Conservation (phyloP, 1,139 yeast species). For the Pichia sp. region DNA sequence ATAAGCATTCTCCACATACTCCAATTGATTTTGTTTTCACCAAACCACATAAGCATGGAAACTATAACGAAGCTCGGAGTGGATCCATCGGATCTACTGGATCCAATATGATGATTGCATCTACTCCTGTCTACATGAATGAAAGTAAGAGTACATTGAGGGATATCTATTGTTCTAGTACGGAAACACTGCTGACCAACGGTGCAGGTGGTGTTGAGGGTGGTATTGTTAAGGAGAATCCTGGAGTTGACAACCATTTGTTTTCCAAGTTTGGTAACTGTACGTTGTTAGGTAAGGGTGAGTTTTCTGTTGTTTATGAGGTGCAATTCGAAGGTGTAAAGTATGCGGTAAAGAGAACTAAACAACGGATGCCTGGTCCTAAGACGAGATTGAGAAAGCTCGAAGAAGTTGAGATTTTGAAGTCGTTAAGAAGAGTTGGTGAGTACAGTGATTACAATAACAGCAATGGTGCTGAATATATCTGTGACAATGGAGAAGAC, state of each 20-base stretch:
- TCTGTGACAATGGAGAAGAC: neutral
- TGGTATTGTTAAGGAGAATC: slow-evolving; percentile 2
- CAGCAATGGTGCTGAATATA: slow-evolving; percentile 37
- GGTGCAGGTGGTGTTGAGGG: neutral
- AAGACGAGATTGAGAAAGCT: slow-evolving; percentile 48
- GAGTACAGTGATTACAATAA: slow-evolving; percentile 25
- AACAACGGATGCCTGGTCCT: slow-evolving; percentile 51
- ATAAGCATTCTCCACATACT: slow-evolving; percentile 14
- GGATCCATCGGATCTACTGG: neutral
- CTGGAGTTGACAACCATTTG: slow-evolving; percentile 54
- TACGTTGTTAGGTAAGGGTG: slow-evolving; percentile 75
- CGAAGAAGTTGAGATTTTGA: slow-evolving; percentile 58
- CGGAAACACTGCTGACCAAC: slow-evolving; percentile 5
- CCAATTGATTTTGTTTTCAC: slow-evolving; percentile 14
- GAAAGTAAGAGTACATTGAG: slow-evolving; percentile 9
- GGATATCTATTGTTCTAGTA: neutral
- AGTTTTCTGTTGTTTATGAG: slow-evolving; percentile 84
- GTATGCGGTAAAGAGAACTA: slow-evolving; percentile 86
- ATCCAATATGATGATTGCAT: neutral
- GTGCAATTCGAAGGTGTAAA: slow-evolving; percentile 62
- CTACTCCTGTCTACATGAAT: neutral
- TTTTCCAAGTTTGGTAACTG: slow-evolving; percentile 69
- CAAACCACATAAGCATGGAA: neutral
- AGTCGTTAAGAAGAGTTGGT: slow-evolving; percentile 35
- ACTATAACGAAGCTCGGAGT: neutral